Evolutionary conservation across 225 moss, liverwort and hornwort genomes (phyloP).

Genomic region (Sphagnum tenellum): DNA sequence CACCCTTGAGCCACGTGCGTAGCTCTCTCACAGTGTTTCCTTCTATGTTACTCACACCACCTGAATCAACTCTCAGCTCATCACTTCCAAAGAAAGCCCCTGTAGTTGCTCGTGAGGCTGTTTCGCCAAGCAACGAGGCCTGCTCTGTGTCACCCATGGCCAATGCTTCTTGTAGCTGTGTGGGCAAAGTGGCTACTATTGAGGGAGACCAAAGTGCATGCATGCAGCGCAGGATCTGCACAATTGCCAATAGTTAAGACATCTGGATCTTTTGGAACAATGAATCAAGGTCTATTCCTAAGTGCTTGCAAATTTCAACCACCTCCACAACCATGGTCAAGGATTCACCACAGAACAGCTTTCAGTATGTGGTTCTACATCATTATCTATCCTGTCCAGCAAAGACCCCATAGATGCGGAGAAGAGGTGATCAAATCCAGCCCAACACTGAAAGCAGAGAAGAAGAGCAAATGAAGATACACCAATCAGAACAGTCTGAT

Average conservation of each 20-base stretch:
- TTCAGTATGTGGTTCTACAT: too few relatives aligned
- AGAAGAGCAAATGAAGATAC: too few relatives aligned
- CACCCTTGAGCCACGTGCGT: constrained; percentile 89
- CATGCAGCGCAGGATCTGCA: constrained; percentile 85
- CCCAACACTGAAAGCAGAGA: too few relatives aligned
- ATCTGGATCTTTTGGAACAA: too few relatives aligned
- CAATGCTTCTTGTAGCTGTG: constrained; percentile 68
- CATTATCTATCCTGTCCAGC: too few relatives aligned
- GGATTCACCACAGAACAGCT: too few relatives aligned
- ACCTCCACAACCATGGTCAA: too few relatives aligned
- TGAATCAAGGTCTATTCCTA: too few relatives aligned
- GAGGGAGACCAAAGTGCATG: constrained; percentile 90
- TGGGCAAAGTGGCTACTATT: constrained; percentile 51
- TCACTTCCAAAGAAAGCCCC: constrained; percentile 37
- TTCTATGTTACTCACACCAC: constrained; percentile 22
- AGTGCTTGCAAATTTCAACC: too few relatives aligned
- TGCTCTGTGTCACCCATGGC: constrained; percentile 85
- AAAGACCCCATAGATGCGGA: too few relatives aligned
- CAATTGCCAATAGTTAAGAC: neutral
- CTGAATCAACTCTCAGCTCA: constrained; percentile 19
- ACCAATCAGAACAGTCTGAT: too few relatives aligned
- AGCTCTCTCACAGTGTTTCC: constrained; percentile 68
- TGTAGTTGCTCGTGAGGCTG: constrained; percentile 39
- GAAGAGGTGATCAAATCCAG: too few relatives aligned
- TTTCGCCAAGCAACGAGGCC: constrained; percentile 75